A percentile compares a stretch with the other conserved stretches of the same genome.
Evolutionary conservation across 768 basidiomycete species (phyloP).

Genomic region (Tephrocybe sp.): DNA sequence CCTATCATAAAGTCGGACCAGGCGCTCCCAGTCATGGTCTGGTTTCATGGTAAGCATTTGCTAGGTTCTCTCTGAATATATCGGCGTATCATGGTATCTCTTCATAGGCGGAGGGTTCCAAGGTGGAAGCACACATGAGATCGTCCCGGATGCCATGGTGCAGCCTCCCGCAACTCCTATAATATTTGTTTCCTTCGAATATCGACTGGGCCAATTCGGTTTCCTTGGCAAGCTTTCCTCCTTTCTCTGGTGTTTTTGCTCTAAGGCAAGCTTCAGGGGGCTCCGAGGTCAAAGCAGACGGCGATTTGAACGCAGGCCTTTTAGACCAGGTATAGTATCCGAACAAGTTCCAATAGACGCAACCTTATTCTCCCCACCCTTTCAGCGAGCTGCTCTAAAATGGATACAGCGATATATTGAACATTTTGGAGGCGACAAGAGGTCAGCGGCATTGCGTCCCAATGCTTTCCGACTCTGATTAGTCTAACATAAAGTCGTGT

Average conservation of each 20-base stretch:
- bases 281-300: slow-evolving; percentile 29
- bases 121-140: slow-evolving; percentile 32
- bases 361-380: background rate
- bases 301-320: slow-evolving; percentile 37
- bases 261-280: slow-evolving; percentile 25
- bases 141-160: slow-evolving; percentile 31
- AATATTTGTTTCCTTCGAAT: slow-evolving; percentile 42
- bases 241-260: background rate
- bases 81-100: background rate
- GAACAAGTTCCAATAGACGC: background rate
- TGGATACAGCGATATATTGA: slow-evolving; percentile 39
- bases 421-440: slow-evolving; percentile 36
- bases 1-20: slow-evolving; percentile 25
- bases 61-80: background rate
- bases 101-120: slow-evolving; percentile 42
- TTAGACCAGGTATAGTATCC: slow-evolving; percentile 34
- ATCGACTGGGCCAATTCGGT: slow-evolving; percentile 41
- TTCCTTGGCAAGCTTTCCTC: slow-evolving; percentile 31
- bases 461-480: background rate
- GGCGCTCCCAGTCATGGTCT: slow-evolving; percentile 38
- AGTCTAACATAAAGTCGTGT: slow-evolving; percentile 26
- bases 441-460: slow-evolving; percentile 18
- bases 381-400: slow-evolving; percentile 31
- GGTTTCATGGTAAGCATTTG: slow-evolving; percentile 38
- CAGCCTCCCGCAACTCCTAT: slow-evolving; percentile 30